These are phyloP conservation scores for Fusarium hostae DNA, from an alignment of 2,329 filamentous ascomycete species.

Conservation along the genomic window DNA sequence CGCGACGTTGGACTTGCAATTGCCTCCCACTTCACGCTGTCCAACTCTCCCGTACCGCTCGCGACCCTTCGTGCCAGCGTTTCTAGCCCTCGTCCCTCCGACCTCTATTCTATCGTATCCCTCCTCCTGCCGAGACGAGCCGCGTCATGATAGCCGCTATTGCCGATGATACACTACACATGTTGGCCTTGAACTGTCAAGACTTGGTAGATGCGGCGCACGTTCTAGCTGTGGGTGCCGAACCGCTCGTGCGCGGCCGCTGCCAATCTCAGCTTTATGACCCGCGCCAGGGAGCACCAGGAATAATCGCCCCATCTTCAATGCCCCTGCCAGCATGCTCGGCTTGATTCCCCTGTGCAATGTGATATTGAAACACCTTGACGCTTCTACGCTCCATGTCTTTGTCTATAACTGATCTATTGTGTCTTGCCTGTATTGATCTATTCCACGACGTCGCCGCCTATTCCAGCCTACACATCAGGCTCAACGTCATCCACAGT, in stretches of 20 bases:
- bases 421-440: background rate
- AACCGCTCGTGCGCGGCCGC: background rate
- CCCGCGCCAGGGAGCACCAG: too few relatives aligned
- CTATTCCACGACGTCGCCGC: background rate
- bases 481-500: constrained; percentile 46
- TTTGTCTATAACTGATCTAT: background rate
- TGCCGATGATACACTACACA: background rate
- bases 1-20: background rate
- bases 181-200: background rate
- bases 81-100: background rate
- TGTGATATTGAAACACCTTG: too few relatives aligned
- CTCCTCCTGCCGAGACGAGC: background rate
- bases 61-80: background rate
- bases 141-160: too few relatives aligned
- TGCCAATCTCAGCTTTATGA: too few relatives aligned
- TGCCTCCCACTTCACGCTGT: background rate
- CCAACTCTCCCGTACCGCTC: background rate
- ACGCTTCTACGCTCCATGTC: too few relatives aligned
- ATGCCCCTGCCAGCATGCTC: rapidly evolving
- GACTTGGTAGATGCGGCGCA: too few relatives aligned
- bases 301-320: too few relatives aligned
- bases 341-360: background rate
- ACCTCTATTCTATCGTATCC: background rate
- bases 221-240: too few relatives aligned
- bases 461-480: constrained; percentile 30